Percentiles rank a stretch among this genome's conserved stretches.
phyloP scores from a whole-genome alignment of 805 yeast genomes.

The Clavispora fructus region DNA sequence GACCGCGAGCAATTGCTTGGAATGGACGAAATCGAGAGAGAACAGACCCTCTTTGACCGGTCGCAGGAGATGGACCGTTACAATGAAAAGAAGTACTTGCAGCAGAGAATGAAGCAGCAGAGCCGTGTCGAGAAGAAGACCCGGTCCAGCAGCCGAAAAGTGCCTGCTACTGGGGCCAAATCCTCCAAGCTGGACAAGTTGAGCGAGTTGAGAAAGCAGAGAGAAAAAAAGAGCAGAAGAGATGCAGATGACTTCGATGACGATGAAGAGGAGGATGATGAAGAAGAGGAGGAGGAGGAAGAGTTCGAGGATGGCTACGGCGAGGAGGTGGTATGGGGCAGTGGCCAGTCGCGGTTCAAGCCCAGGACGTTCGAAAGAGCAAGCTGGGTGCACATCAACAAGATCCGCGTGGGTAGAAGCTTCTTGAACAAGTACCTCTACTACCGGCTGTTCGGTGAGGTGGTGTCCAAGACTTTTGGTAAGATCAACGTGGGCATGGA shows the following conservation, averaged over 20 bases:
- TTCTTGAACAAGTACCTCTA: conserved; percentile 70
- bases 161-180: conserved; percentile 17
- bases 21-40: conserved; percentile 91
- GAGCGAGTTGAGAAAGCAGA: conserved; percentile 68
- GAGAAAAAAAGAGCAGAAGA: conserved; percentile 56
- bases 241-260: conserved; percentile 15
- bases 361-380: conserved; percentile 37
- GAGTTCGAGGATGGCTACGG: conserved; percentile 40
- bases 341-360: conserved; percentile 19
- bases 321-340: conserved; percentile 33
- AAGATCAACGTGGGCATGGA: conserved; percentile 77
- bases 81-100: conserved; percentile 77
- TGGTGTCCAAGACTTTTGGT: conserved; percentile 70
- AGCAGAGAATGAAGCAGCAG: conserved; percentile 69
- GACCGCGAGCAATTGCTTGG: conserved; percentile 63
- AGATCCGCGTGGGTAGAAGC: conserved; percentile 71
- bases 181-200: conserved; percentile 49
- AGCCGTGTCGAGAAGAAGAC: conserved; percentile 26
- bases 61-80: conserved; percentile 85
- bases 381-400: conserved; percentile 61
- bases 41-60: conserved; percentile 85
- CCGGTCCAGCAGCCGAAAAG: conserved; percentile 33
- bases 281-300: conserved; percentile 35
- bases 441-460: conserved; percentile 73
- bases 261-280: conserved; percentile 20